Conservation (phyloP, 352 stramenopile genomes). For the Globisporangium paroecandrum region DNA sequence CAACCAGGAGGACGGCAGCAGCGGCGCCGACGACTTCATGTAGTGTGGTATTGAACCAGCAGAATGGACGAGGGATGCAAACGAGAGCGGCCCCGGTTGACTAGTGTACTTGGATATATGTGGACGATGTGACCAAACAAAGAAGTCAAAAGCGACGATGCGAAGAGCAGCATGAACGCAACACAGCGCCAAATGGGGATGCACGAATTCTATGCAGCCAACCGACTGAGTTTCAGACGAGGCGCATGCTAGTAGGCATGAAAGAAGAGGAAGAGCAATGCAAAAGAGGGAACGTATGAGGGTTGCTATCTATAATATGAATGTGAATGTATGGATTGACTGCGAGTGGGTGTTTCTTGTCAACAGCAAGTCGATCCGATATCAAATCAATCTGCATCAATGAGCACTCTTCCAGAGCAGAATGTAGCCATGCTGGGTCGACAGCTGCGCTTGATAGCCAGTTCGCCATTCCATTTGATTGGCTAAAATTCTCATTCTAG, state of each 20-base stretch:
- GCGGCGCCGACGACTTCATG: conserved; percentile 78
- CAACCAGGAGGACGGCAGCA: conserved; percentile 74
- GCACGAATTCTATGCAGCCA: no score
- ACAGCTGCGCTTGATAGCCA: not conserved
- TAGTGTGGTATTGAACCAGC: conserved; percentile 17
- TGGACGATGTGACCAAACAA: not conserved
- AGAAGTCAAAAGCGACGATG: not conserved
- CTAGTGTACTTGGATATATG: not conserved
- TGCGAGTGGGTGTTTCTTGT: not conserved
- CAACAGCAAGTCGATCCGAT: not conserved
- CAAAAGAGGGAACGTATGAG: not conserved
- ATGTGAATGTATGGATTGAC: conserved; percentile 6
- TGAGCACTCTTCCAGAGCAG: not conserved
- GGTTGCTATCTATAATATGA: conserved; percentile 10
- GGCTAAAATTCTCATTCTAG: not conserved
- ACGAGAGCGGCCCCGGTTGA: no score
- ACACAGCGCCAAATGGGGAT: not conserved
- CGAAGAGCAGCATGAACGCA: not conserved
- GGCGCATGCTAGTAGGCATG: not conserved
- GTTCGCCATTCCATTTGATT: not conserved
- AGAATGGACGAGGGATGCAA: no score
- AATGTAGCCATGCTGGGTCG: not conserved
- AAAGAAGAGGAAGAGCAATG: not conserved
- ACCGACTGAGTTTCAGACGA: not conserved
- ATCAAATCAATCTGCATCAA: not conserved